Evolutionary conservation across 331 rosid species (phyloP).

Genomic region (Erythrophleum ivorense): DNA sequence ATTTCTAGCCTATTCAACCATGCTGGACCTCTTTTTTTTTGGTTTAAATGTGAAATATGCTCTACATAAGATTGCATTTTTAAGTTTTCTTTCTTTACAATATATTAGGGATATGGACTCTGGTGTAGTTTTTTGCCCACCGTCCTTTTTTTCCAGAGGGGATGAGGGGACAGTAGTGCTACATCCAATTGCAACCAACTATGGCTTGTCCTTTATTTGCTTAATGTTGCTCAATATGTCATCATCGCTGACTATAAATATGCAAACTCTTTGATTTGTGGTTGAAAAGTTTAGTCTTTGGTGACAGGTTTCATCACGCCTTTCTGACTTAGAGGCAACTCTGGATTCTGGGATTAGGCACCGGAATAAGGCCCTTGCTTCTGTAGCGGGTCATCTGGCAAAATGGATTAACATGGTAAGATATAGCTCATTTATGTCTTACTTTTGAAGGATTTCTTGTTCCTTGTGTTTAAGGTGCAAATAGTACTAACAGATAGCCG

Average conservation of each 20-base stretch:
- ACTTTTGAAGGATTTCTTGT: slow-evolving; percentile 32
- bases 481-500: slow-evolving; percentile 15
- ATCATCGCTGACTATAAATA: slow-evolving; percentile 22
- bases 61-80: slow-evolving; percentile 30
- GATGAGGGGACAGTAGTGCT: not conserved
- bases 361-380: slow-evolving; percentile 89
- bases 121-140: not conserved
- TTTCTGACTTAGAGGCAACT: slow-evolving; percentile 86
- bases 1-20: slow-evolving; percentile 1
- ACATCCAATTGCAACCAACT: slow-evolving; percentile 21
- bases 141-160: not conserved
- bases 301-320: slow-evolving; percentile 87
- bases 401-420: slow-evolving; percentile 94
- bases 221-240: slow-evolving; percentile 29
- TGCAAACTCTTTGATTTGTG: slow-evolving; percentile 27
- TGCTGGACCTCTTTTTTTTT: not conserved
- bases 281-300: slow-evolving; percentile 30
- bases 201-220: slow-evolving; percentile 18
- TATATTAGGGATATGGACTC: not conserved
- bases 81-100: not conserved
- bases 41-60: not conserved
- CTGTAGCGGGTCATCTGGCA: slow-evolving; percentile 68
- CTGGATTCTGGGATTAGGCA: slow-evolving; percentile 92
- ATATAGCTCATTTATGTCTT: slow-evolving; percentile 35
- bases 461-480: slow-evolving; percentile 32